Base-by-base conservation (phyloP, 176 grass and related monocot genomes). In the Eleusine indica region DNA sequence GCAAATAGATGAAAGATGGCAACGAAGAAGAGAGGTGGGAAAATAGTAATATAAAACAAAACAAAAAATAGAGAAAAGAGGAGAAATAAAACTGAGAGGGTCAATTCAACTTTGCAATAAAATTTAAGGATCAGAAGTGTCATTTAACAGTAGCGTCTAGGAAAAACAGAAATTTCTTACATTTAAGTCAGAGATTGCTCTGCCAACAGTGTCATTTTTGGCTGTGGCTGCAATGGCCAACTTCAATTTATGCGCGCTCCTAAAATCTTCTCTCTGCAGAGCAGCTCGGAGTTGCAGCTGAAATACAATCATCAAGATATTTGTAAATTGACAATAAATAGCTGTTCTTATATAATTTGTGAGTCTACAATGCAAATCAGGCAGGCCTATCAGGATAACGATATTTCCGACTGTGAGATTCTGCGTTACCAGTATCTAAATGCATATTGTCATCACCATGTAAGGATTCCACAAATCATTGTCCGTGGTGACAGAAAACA, bases 201-300 rank as follows among this genome's bases (percentile, higher is more conserved):
- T 87, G 65, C 96, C 91, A 39, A 95, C 96, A 89, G 80, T 68
- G 86, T 98, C 96, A 41, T 95, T 93, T 86, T 68, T 80, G 65
- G 49, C 74, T 41, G 93, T 90, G 60, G 89, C 84, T 18, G 75
- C 68, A 86, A 98, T 92, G 60, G 93, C 87, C 86, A 93, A 79
- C 88, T 87, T 95, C 81, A 98, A 51, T 83, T 94, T 93, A 83
- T 86, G 83, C 80, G 96, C 96, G 85, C 82, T 90, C 82, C 85
- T 90, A 56, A 90, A 98, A 70, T 96, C 93, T 85, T 95, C 93
- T 84, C 68, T 85, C 70, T 70, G 86, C 83, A 95, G 38, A 87
- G 96, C 93, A 40, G 91, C 74, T 25, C 62, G 77, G 21, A 98
- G 89, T 87, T 95, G 93, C 58, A 90, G 70, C 96, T 98, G 91